phyloP scores from a whole-genome alignment of 2,329 filamentous ascomycete genomes.

The Colletotrichum liaoningense region DNA sequence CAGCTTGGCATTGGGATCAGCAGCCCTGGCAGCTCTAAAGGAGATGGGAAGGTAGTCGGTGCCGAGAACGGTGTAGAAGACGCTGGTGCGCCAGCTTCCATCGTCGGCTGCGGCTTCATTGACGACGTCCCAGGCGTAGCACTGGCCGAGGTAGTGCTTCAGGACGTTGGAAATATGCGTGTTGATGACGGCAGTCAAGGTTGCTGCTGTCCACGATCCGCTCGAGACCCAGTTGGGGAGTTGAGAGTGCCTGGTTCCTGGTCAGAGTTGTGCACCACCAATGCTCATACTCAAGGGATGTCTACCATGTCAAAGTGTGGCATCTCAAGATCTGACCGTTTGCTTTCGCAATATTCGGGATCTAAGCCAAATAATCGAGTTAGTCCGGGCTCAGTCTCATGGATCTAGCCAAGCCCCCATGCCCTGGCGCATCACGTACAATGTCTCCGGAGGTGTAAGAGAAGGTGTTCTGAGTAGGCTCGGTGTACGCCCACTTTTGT shows the following conservation, averaged over 20 bases:
- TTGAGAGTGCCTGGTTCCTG: conserved; percentile 35
- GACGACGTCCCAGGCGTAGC: conserved; percentile 63
- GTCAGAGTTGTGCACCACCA: conserved; percentile 8
- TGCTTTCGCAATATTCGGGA: conserved; percentile 58
- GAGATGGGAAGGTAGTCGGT: conserved; percentile 61
- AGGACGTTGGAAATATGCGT: conserved; percentile 62
- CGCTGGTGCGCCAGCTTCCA: conserved; percentile 55
- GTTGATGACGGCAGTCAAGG: conserved; percentile 53
- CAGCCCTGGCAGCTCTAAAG: conserved; percentile 58
- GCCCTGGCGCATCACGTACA: conserved; percentile 6
- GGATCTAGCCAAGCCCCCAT: too few species aligned
- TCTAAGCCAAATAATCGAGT: conserved; percentile 18
- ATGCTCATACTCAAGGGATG: conserved; percentile 31
- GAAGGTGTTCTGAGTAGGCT: background rate
- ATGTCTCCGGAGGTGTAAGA: conserved; percentile 30
- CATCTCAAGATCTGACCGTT: conserved; percentile 69
- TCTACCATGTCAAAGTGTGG: conserved; percentile 68
- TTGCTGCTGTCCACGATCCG: conserved; percentile 30
- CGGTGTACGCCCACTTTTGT: conserved; percentile 46
- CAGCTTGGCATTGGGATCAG: conserved; percentile 59
- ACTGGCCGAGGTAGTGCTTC: conserved; percentile 56
- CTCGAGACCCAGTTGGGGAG: conserved; percentile 40
- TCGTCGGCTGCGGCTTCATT: conserved; percentile 60
- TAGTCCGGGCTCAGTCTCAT: background rate
- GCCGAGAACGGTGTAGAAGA: conserved; percentile 62